These are phyloP conservation scores for Trebouxia sp. DNA, from an alignment of 139 green algal genomes.

Conservation along the genomic window DNA sequence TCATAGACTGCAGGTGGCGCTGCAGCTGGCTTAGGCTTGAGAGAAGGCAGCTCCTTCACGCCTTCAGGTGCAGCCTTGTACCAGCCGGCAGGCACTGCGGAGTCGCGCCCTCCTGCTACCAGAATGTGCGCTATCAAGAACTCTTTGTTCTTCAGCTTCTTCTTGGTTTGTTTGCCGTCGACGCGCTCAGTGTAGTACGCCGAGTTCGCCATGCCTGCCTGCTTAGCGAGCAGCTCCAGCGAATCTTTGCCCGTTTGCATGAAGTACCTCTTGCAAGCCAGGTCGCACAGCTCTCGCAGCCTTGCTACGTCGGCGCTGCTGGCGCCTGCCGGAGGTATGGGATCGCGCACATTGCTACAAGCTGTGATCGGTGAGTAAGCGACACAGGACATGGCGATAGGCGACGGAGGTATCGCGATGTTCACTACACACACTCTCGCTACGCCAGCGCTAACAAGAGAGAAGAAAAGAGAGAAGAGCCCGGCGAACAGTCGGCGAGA, in stretches of 20 bases:
- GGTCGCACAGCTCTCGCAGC: neutral
- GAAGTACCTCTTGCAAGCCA: neutral
- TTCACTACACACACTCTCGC: neutral
- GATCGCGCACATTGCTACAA: neutral
- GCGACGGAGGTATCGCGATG: neutral
- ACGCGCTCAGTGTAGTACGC: neutral
- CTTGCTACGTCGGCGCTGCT: neutral
- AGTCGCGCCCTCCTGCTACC: neutral
- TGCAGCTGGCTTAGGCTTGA: neutral
- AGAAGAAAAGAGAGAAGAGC: neutral
- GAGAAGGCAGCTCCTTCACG: neutral
- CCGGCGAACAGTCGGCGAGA: neutral
- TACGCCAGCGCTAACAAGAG: neutral
- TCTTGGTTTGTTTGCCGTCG: neutral
- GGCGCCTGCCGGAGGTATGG: neutral
- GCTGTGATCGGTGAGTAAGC: neutral
- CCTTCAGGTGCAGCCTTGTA: neutral
- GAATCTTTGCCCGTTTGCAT: neutral
- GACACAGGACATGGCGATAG: constrained; percentile 5
- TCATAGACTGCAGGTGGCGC: neutral
- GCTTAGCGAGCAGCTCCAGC: neutral
- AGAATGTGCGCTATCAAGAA: neutral
- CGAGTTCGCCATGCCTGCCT: neutral
- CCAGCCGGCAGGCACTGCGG: neutral
- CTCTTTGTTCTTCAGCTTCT: constrained; percentile 8